Percentiles rank a stretch among this genome's conserved stretches.
Conservation (phyloP, 768 basidiomycete genomes). For the Tulasnella sp. region DNA sequence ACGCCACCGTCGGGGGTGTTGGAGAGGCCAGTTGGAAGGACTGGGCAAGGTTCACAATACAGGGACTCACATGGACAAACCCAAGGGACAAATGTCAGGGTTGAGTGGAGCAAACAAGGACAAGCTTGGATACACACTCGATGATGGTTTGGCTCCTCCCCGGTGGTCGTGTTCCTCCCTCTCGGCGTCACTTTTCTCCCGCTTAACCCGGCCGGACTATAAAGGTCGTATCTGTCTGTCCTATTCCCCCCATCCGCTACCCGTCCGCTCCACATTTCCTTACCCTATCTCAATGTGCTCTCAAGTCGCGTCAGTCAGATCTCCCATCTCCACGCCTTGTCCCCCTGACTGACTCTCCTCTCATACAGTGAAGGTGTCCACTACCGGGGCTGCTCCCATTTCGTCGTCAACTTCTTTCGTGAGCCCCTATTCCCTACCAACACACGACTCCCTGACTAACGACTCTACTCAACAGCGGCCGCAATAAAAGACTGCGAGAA, state of each 20-base stretch:
- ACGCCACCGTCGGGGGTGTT: no score
- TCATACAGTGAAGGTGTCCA: conserved; percentile 17
- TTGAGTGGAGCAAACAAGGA: no score
- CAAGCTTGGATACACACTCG: background rate
- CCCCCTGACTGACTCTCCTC: background rate
- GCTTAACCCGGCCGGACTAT: no score
- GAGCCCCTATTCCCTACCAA: background rate
- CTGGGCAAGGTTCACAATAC: no score
- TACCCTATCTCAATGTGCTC: conserved; percentile 3
- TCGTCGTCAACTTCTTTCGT: conserved; percentile 15
- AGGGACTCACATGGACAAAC: no score
- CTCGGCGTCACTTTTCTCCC: background rate
- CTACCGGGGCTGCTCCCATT: conserved; percentile 14
- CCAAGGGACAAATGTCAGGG: no score
- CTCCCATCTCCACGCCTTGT: background rate
- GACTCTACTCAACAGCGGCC: background rate
- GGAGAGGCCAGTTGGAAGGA: no score
- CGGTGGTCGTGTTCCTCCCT: background rate
- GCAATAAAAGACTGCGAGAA: conserved; percentile 14
- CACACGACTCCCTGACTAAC: background rate
- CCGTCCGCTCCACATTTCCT: background rate
- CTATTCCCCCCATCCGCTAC: background rate
- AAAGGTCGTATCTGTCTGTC: no score
- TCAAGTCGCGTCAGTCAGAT: conserved; percentile 14
- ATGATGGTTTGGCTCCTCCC: background rate